Base-by-base conservation (phyloP, 2,329 filamentous ascomycete genomes). In the Epichloe gansuensis region DNA sequence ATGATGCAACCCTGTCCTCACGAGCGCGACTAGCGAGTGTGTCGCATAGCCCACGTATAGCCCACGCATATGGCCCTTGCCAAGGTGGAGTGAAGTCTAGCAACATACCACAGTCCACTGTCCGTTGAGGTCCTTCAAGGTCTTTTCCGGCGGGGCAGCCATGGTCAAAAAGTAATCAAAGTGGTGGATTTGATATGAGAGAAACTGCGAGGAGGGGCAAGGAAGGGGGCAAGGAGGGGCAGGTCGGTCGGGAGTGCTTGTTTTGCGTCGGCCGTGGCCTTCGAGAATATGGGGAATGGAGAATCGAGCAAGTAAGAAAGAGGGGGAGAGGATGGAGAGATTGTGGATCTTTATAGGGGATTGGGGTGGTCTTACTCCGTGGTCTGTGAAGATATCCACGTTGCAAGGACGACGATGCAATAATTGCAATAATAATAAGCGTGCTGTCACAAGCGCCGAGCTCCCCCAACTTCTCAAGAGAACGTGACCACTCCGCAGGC, bases 111-210 rank as follows among this genome's bases (percentile, higher is more conserved):
- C 78, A 54, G 74, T 66, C 77, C 83, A 91, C 63, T 76, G 79
- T 57, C 86, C 87, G 61, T 69, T 81, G 60, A 91, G 76, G 72
- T 88, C 76, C 57, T 77, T 76, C 60, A 83, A 76, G 48, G 77
- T 87, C 72, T 84, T 80, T 56, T 76, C 75, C 50, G 77, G 67
- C 52, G 87, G 86, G 56, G 85, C 84, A 58, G 86, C 85, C 86
- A 91, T 91, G 62, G 54, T 56, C 39, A 50, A 56, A 43, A 23
- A 43, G 17, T 17, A 11, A 17, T 11, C 15, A 11, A 43, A 12
- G n/a, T 17, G 7, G 41, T 8, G 23, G n/a, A 23, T 17, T 41
- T 41, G 11, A 17, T 5, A 5, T n/a, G 4, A 15, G 23, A 9
- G 13, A 11, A 44, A 13, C 25, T n/a, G 12, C 37, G 15, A 17